Conservation (phyloP, 345 rosid species). For the Citrus inodora region DNA sequence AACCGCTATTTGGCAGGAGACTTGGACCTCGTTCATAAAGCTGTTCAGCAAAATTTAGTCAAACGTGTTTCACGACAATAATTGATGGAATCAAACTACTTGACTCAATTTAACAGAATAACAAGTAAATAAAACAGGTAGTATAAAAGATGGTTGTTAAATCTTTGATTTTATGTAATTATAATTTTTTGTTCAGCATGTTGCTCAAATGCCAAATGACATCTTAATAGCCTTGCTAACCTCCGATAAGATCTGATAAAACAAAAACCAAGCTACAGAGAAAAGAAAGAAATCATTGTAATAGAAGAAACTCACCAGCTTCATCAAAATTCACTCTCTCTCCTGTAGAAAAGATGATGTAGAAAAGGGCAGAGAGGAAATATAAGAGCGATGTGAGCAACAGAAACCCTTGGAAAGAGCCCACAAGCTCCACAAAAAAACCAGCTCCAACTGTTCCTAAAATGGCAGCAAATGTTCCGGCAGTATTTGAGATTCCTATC, state of each 20-base stretch:
- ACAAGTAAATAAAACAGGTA: not conserved
- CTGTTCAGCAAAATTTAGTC: not conserved
- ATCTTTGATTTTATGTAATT: not conserved
- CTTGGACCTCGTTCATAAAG: not conserved
- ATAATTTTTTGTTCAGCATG: not conserved
- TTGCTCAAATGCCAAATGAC: not conserved
- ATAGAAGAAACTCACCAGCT: constrained; percentile 33
- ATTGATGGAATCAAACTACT: not conserved
- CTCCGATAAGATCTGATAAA: not conserved
- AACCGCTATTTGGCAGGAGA: not conserved
- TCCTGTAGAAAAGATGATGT: constrained; percentile 69
- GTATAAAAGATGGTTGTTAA: not conserved
- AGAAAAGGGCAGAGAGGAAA: constrained; percentile 70
- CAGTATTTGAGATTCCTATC: constrained; percentile 84
- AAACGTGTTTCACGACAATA: not conserved
- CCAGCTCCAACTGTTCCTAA: constrained; percentile 94
- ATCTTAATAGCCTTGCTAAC: not conserved
- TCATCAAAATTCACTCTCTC: constrained; percentile 73
- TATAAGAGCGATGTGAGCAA: constrained; percentile 69
- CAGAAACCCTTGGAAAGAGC: constrained; percentile 93
- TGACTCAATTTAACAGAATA: not conserved
- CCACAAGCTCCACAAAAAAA: constrained; percentile 80
- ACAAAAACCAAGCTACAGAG: not conserved
- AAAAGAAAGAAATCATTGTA: not conserved
- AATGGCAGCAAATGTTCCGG: constrained; percentile 87